phyloP scores from a whole-genome alignment of 2,329 filamentous ascomycete species.

The Alternaria rosae region DNA sequence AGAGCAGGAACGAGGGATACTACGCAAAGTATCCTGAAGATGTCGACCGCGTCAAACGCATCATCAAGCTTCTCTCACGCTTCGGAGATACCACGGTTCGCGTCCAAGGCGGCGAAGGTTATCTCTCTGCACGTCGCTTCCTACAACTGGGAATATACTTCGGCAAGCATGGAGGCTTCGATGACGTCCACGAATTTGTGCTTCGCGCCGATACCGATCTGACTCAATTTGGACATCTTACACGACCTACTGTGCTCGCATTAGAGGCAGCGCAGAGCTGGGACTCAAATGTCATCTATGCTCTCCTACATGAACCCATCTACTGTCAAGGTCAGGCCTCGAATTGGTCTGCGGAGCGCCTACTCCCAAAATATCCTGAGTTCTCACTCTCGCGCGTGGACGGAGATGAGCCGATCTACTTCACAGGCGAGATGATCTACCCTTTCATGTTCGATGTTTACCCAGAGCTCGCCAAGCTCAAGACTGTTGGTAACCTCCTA shows the following conservation, averaged over 20 bases:
- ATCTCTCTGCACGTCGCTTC: constrained; percentile 75
- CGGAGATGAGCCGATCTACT: constrained; percentile 67
- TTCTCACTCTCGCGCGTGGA: constrained; percentile 53
- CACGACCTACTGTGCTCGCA: constrained; percentile 70
- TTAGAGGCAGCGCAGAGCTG: constrained; percentile 74
- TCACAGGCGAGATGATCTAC: constrained; percentile 93
- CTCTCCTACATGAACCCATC: constrained; percentile 84
- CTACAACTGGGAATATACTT: constrained; percentile 80
- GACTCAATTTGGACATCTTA: constrained; percentile 77
- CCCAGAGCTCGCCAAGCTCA: constrained; percentile 74
- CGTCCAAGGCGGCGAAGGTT: constrained; percentile 73
- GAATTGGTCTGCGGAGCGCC: constrained; percentile 76
- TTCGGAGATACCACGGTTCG: constrained; percentile 65
- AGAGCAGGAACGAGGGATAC: constrained; percentile 77
- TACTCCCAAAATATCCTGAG: constrained; percentile 60
- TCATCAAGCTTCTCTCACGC: constrained; percentile 69
- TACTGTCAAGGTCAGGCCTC: constrained; percentile 77
- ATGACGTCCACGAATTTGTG: constrained; percentile 62
- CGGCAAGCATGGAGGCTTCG: constrained; percentile 69
- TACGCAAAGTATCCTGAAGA: constrained; percentile 89
- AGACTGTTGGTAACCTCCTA: constrained; percentile 72
- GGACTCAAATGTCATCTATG: constrained; percentile 82
- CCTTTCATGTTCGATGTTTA: constrained; percentile 85
- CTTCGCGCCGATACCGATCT: constrained; percentile 76
- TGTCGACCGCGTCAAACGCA: constrained; percentile 68